Percentiles rank a stretch among this genome's conserved stretches.
Conservation (phyloP, 805 yeast species). For the Komagataella populi region DNA sequence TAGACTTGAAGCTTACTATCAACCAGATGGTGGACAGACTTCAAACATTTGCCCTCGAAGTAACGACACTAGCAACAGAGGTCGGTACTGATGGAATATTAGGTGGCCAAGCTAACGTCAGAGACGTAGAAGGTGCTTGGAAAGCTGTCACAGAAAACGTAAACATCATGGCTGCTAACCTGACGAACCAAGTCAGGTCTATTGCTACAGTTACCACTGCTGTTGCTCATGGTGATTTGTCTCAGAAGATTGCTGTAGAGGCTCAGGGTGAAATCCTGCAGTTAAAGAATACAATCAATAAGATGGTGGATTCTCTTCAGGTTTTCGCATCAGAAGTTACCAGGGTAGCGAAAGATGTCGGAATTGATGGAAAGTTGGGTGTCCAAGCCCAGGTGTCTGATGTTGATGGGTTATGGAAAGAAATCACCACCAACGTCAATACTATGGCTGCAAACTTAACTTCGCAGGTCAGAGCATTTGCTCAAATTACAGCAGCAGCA, state of each 20-base stretch:
- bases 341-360: constrained; percentile 84
- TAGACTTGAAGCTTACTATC: constrained; percentile 70
- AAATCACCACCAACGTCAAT: constrained; percentile 80
- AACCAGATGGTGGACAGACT: constrained; percentile 84
- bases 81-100: constrained; percentile 76
- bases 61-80: constrained; percentile 77
- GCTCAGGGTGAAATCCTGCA: constrained; percentile 88
- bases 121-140: constrained; percentile 84
- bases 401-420: constrained; percentile 88
- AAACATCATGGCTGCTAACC: constrained; percentile 76
- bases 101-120: constrained; percentile 83
- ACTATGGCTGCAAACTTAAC: constrained; percentile 92
- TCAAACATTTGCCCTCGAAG: constrained; percentile 72
- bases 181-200: constrained; percentile 79
- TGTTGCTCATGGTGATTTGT: constrained; percentile 80
- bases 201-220: constrained; percentile 88
- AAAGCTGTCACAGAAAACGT: constrained; percentile 81
- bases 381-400: constrained; percentile 86
- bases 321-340: constrained; percentile 83
- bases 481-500: constrained; percentile 88
- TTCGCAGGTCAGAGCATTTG: constrained; percentile 86
- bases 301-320: constrained; percentile 86
- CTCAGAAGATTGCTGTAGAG: constrained; percentile 76
- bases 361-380: constrained; percentile 86
- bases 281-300: constrained; percentile 73